Conservation (phyloP, 169 alveolate genomes). For the Theileria luwenshuni region DNA sequence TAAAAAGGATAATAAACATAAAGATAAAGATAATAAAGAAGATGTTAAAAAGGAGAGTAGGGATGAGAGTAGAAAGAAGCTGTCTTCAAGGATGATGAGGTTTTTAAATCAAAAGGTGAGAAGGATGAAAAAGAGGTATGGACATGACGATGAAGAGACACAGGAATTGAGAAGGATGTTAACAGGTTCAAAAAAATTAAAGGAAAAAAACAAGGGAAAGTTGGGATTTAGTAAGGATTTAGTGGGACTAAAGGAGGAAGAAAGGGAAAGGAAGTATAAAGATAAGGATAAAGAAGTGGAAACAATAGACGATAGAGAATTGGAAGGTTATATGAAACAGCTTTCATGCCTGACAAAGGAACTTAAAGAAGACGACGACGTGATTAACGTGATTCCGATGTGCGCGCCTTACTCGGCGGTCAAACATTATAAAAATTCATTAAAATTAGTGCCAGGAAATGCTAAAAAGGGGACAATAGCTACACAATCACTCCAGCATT, state of each 20-base stretch:
- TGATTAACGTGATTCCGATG: conserved; percentile 61
- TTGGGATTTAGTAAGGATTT: not conserved
- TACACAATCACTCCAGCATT: conserved; percentile 58
- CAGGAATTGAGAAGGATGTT: conserved; percentile 52
- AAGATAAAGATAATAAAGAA: not conserved
- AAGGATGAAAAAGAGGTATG: conserved; percentile 53
- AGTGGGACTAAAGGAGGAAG: not conserved
- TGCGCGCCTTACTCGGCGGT: conserved; percentile 67
- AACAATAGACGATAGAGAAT: conserved; percentile 54
- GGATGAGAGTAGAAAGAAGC: not conserved
- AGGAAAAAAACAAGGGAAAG: conserved; percentile 9
- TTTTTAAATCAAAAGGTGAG: conserved; percentile 32
- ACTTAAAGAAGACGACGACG: conserved; percentile 42
- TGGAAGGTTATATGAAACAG: conserved; percentile 58
- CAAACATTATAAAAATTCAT: conserved; percentile 20
- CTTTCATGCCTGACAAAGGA: conserved; percentile 35
- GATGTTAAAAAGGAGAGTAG: not conserved
- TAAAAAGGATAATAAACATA: conserved; percentile 17
- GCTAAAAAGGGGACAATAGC: conserved; percentile 78
- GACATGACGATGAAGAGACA: conserved; percentile 63
- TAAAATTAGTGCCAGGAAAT: conserved; percentile 77
- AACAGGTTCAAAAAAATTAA: conserved; percentile 48
- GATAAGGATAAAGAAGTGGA: conserved; percentile 23
- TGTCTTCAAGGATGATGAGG: conserved; percentile 12
- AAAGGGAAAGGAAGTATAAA: conserved; percentile 4